Evolutionary conservation across 2,329 filamentous ascomycete species (phyloP).

Genomic region (Orbilia brochopaga): DNA sequence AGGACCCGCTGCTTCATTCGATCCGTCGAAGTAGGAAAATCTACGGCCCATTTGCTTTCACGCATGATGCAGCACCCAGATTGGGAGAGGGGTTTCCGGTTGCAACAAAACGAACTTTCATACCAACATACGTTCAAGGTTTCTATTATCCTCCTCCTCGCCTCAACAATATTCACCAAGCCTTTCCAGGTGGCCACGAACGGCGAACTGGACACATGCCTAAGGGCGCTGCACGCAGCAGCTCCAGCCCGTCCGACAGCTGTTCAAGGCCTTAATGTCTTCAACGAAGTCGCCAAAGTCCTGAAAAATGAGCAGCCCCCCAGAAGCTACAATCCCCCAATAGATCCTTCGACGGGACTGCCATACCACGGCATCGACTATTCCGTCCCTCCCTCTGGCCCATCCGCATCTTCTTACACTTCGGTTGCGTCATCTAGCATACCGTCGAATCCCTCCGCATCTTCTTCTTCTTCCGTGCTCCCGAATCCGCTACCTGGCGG

Average conservation of each 20-base stretch:
- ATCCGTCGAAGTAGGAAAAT: slow-evolving; percentile 54
- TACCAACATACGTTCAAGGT: slow-evolving; percentile 54
- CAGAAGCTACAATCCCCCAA: slow-evolving; percentile 8
- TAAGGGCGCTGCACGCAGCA: slow-evolving; percentile 51
- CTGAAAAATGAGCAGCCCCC: slow-evolving; percentile 26
- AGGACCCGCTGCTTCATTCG: slow-evolving; percentile 54
- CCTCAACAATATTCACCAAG: slow-evolving; percentile 52
- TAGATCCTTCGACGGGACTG: background rate
- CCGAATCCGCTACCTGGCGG: slow-evolving; percentile 12
- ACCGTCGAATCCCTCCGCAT: slow-evolving; percentile 2
- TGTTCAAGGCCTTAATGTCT: slow-evolving; percentile 51
- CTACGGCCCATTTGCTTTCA: slow-evolving; percentile 53
- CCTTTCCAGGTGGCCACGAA: slow-evolving; percentile 52
- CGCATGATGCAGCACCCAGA: slow-evolving; percentile 51
- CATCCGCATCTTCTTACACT: slow-evolving; percentile 12
- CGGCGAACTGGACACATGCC: slow-evolving; percentile 52
- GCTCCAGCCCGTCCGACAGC: slow-evolving; percentile 44
- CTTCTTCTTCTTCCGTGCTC: slow-evolving; percentile 20
- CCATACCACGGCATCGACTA: slow-evolving; percentile 24
- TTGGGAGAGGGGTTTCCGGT: slow-evolving; percentile 52
- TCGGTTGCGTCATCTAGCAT: slow-evolving; percentile 18
- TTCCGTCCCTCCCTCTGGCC: slow-evolving; percentile 1
- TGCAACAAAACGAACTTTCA: slow-evolving; percentile 53
- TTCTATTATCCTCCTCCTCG: slow-evolving; percentile 54
- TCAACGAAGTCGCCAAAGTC: slow-evolving; percentile 53